Conservation (phyloP, 2,329 filamentous ascomycete genomes). For the Hymenoscyphus linearis region DNA sequence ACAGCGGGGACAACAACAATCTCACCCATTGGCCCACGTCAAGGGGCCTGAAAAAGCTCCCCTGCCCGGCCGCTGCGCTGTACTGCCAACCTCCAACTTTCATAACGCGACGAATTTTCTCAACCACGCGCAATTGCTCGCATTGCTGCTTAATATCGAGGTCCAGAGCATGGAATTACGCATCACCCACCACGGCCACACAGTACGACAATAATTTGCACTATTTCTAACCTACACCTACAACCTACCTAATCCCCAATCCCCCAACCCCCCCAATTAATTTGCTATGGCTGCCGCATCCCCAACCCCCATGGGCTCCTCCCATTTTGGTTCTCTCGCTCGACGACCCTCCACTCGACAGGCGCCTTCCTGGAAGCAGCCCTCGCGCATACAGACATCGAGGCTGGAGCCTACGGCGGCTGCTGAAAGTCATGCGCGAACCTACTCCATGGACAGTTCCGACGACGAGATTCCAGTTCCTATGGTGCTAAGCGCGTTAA, state of each 20-base stretch:
- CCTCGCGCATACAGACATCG: constrained; percentile 38
- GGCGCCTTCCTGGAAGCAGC: constrained; percentile 41
- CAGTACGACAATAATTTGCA: constrained; percentile 10
- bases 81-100: constrained; percentile 3
- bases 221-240: constrained; percentile 10
- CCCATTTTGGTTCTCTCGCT: constrained; percentile 41
- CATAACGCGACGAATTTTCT: constrained; percentile 24
- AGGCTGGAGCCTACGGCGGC: constrained; percentile 16
- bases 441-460: constrained; percentile 68
- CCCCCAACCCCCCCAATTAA: neutral
- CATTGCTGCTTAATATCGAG: constrained; percentile 15
- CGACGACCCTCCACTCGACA: constrained; percentile 50
- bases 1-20: neutral
- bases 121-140: constrained; percentile 25
- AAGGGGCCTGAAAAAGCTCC: neutral
- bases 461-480: constrained; percentile 90
- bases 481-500: constrained; percentile 78
- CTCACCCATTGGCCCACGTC: neutral
- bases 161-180: constrained; percentile 25
- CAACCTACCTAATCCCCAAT: constrained; percentile 1
- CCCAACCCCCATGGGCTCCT: constrained; percentile 49
- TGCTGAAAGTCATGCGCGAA: constrained; percentile 34
- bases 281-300: constrained; percentile 46
- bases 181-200: constrained; percentile 16
- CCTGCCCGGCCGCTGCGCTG: neutral